Evolutionary conservation across 148 eudicot species (phyloP).

Genomic region (Oxyria digyna): DNA sequence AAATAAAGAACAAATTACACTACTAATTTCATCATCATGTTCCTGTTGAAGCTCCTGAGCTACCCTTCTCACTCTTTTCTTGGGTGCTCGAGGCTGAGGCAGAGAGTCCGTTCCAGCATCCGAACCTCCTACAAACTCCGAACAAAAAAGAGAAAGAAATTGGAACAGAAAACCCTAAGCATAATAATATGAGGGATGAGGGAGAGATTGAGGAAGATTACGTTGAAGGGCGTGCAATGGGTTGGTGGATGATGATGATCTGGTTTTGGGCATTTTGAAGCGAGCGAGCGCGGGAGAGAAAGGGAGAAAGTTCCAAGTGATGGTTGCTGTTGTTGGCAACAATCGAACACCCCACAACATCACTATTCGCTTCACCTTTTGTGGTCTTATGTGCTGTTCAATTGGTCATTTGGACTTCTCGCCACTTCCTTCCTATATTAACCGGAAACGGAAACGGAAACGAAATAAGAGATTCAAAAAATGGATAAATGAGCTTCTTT

Average conservation of each 20-base stretch:
- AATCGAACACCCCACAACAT: conserved; percentile 1
- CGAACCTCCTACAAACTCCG: not conserved
- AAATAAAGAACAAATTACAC: not conserved
- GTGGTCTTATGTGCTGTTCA: conserved; percentile 22
- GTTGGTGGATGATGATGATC: not conserved
- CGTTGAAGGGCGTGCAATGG: not conserved
- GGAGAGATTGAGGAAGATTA: not conserved
- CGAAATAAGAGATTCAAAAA: too few species aligned
- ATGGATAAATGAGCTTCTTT: too few species aligned
- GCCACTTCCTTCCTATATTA: too few species aligned
- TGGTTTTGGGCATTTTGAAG: conserved; percentile 8
- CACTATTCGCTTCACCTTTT: not conserved
- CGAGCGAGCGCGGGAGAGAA: conserved; percentile 2
- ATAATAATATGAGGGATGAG: not conserved
- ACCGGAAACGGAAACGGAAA: too few species aligned
- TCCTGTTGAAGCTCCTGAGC: not conserved
- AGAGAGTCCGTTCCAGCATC: not conserved
- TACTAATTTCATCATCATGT: not conserved
- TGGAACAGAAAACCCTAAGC: not conserved
- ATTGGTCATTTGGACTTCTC: too few species aligned
- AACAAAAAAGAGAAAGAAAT: not conserved
- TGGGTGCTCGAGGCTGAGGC: not conserved
- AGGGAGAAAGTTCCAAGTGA: not conserved
- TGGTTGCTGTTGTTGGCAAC: not conserved
- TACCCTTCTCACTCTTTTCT: not conserved